Conservation (phyloP, 108 stramenopile species). For the Epipyxis sp. region DNA sequence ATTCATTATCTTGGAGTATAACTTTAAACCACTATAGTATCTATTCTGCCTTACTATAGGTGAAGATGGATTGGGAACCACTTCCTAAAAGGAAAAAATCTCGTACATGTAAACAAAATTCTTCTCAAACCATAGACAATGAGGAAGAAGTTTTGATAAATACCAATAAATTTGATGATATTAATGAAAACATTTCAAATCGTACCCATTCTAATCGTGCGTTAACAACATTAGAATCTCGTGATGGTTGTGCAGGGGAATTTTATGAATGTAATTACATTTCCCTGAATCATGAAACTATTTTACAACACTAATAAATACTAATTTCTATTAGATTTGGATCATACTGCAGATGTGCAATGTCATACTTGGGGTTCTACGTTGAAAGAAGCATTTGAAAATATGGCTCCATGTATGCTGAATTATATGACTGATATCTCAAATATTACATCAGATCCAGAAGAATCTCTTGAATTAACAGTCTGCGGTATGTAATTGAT, state of each 20-base stretch:
- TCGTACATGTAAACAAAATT: too few relatives aligned
- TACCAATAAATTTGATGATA: too few relatives aligned
- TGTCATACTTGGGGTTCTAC: constrained; percentile 66
- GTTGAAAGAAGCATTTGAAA: constrained; percentile 46
- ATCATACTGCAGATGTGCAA: constrained; percentile 75
- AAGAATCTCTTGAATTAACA: constrained; percentile 33
- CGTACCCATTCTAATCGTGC: too few relatives aligned
- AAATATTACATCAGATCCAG: constrained; percentile 45
- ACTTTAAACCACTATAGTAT: too few relatives aligned
- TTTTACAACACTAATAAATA: neutral
- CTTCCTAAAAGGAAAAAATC: too few relatives aligned
- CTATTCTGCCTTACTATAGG: too few relatives aligned
- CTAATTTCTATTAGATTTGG: constrained; percentile 48
- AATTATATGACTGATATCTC: constrained; percentile 67
- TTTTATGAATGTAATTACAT: constrained; percentile 39
- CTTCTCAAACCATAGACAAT: too few relatives aligned
- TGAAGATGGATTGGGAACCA: too few relatives aligned
- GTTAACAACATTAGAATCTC: neutral
- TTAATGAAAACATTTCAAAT: too few relatives aligned
- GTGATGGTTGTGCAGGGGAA: constrained; percentile 31
- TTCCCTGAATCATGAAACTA: neutral
- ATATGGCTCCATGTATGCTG: constrained; percentile 63
- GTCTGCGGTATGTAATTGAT: constrained; percentile 34
- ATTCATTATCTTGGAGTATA: too few relatives aligned
- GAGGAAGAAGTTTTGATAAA: too few relatives aligned